Conservation (phyloP, 164 flowering plant species). For the Umbilicus rupestris region DNA sequence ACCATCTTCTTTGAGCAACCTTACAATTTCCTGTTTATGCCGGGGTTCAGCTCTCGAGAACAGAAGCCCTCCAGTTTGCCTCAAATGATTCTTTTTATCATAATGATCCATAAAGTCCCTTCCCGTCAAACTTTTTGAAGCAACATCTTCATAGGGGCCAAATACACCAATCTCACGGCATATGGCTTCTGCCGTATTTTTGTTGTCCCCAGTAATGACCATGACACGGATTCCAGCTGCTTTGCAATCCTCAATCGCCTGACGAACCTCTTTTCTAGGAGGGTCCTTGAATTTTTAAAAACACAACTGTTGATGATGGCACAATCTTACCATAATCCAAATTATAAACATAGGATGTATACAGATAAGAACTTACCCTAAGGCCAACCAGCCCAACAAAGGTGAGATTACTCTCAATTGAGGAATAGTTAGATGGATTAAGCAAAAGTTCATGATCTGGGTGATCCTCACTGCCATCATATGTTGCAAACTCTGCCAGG, state of each 20-base stretch:
- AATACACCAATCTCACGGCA: conserved; percentile 73
- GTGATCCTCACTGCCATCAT: conserved; percentile 83
- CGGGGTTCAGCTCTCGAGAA: conserved; percentile 77
- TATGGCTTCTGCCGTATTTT: conserved; percentile 69
- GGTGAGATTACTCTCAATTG: conserved; percentile 67
- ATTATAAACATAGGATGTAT: not conserved
- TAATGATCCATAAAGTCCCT: conserved; percentile 45
- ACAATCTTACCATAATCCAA: not conserved
- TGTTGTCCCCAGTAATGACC: conserved; percentile 61
- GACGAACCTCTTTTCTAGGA: conserved; percentile 45
- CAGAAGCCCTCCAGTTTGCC: conserved; percentile 43
- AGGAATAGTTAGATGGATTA: conserved; percentile 63
- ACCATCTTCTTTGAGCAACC: conserved; percentile 76
- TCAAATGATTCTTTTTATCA: conserved; percentile 27
- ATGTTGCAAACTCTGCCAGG: conserved; percentile 55
- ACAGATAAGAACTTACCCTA: conserved; percentile 47
- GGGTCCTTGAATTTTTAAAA: conserved; percentile 33
- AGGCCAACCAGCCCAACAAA: conserved; percentile 89
- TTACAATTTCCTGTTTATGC: conserved; percentile 80
- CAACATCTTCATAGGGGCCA: conserved; percentile 40
- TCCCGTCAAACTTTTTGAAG: conserved; percentile 50
- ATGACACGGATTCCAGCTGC: conserved; percentile 66
- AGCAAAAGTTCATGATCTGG: conserved; percentile 80
- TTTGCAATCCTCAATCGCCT: conserved; percentile 53
- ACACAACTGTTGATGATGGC: not conserved